A percentile compares a stretch with the other conserved stretches of the same genome.
Evolutionary conservation across 2,329 filamentous ascomycete species (phyloP).

Genomic region (Neopestalotiopsis sp.): DNA sequence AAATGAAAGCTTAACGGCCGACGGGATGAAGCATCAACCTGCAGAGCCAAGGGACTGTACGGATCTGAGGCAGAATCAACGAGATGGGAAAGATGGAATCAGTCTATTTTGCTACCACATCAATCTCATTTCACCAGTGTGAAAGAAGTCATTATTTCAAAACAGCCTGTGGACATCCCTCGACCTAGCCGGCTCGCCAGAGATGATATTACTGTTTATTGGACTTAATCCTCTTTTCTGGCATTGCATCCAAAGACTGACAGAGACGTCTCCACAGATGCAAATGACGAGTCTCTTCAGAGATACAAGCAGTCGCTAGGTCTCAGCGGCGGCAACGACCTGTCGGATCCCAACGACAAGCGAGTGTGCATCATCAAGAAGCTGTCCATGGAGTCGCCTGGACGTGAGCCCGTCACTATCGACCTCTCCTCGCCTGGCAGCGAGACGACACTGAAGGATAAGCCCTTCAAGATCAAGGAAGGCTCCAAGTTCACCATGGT

Average conservation of each 20-base stretch:
- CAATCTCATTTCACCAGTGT: too few relatives aligned
- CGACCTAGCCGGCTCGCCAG: too few relatives aligned
- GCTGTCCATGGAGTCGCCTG: slow-evolving; percentile 85
- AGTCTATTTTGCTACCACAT: too few relatives aligned
- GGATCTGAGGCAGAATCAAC: too few relatives aligned
- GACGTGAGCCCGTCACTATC: slow-evolving; percentile 84
- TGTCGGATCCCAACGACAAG: slow-evolving; percentile 80
- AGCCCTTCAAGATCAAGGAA: slow-evolving; percentile 98
- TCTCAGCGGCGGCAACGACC: slow-evolving; percentile 74
- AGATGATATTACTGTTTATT: too few relatives aligned
- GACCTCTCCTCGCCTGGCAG: slow-evolving; percentile 79
- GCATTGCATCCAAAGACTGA: slow-evolving; percentile 24
- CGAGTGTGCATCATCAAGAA: slow-evolving; percentile 93
- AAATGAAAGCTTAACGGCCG: too few relatives aligned
- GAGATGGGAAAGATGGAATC: too few relatives aligned
- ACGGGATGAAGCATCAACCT: too few relatives aligned
- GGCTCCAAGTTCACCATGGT: slow-evolving; percentile 93
- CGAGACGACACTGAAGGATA: slow-evolving; percentile 80
- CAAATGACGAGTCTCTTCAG: slow-evolving; percentile 89
- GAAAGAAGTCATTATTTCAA: too few relatives aligned
- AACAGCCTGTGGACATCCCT: too few relatives aligned
- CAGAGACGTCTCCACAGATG: slow-evolving; percentile 48
- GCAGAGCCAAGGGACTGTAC: too few relatives aligned
- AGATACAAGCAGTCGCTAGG: slow-evolving; percentile 98
- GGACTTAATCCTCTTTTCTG: too few relatives aligned